phyloP scores from a whole-genome alignment of 2,329 filamentous ascomycete species.

The Microsporum audouinii region DNA sequence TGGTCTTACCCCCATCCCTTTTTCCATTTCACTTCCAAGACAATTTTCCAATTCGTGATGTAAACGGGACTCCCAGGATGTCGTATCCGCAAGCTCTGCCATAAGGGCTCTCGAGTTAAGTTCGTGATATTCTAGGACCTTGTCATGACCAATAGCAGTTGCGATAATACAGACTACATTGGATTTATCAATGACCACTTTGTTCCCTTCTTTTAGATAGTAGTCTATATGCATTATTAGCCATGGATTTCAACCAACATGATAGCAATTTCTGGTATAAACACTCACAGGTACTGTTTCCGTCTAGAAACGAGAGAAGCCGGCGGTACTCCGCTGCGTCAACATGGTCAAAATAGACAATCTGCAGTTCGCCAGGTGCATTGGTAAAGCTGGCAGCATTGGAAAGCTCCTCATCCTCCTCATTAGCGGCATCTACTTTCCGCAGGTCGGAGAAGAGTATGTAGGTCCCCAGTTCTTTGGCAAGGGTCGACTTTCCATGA shows the following conservation, averaged over 20 bases:
- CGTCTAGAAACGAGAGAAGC: constrained; percentile 39
- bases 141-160: not conserved
- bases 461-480: constrained; percentile 8
- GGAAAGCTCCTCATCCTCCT: not conserved
- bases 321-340: constrained; percentile 32
- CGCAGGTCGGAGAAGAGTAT: not conserved
- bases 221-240: not conserved
- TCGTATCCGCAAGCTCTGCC: not conserved
- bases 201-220: not conserved
- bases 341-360: constrained; percentile 10
- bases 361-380: not conserved
- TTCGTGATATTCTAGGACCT: not conserved
- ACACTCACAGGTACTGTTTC: constrained; percentile 5
- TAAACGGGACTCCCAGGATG: not conserved
- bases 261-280: not conserved
- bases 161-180: not conserved
- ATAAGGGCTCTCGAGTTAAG: not conserved
- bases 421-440: not conserved
- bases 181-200: not conserved
- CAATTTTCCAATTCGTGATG: not conserved
- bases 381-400: not conserved
- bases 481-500: constrained; percentile 12
- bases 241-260: not conserved
- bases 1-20: not conserved
- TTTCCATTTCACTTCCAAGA: not conserved